These are phyloP conservation scores for Breynia disticha DNA, from an alignment of 441 rosid species.

Conservation along the genomic window DNA sequence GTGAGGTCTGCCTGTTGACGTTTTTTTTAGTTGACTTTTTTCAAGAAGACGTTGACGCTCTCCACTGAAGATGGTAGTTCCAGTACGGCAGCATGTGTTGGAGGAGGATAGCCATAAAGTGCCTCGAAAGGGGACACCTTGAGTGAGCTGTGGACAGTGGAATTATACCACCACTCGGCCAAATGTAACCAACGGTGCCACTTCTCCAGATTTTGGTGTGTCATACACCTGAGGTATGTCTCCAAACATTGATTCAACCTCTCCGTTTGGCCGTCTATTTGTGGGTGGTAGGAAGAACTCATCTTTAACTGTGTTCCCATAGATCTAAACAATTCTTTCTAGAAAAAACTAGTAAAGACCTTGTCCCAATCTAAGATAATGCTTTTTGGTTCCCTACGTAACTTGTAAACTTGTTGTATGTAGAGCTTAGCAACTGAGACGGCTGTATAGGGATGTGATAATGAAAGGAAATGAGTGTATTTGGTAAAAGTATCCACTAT, in stretches of 20 bases:
- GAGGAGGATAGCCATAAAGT: neutral
- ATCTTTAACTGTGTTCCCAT: neutral
- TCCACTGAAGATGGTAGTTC: neutral
- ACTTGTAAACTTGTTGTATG: neutral
- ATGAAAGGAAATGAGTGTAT: neutral
- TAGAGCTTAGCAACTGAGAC: neutral
- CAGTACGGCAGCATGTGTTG: no score
- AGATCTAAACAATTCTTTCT: neutral
- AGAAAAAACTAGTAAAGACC: neutral
- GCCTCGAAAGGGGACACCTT: neutral
- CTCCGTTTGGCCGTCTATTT: neutral
- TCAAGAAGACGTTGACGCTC: neutral
- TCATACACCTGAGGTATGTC: neutral
- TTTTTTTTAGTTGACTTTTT: no score
- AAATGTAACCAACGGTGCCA: neutral
- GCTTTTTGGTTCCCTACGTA: neutral
- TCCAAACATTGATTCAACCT: neutral
- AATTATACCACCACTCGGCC: constrained; percentile 5
- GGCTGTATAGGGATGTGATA: neutral
- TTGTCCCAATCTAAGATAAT: neutral
- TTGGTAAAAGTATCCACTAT: neutral
- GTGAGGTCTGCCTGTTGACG: accelerated
- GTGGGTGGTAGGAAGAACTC: neutral
- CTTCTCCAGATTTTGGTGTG: neutral
- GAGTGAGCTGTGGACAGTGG: neutral